Evolutionary conservation across 2,329 filamentous ascomycete genomes (phyloP), one percentile per base, ranked within the genome.

Genomic region (Tolypocladium endophyticum): DNA sequence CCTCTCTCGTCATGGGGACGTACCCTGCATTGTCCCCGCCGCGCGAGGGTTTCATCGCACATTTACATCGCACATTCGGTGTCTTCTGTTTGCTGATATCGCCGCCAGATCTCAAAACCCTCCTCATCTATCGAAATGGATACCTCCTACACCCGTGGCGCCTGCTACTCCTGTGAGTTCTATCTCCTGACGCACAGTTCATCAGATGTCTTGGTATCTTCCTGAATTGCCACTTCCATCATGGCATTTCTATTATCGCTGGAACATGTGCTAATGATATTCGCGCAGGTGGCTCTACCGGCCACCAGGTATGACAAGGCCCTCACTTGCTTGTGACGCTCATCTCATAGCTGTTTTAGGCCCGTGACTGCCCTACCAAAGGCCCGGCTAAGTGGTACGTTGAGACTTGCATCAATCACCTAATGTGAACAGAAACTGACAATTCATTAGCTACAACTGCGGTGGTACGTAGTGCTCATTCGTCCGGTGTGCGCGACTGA

Each of bases 361-460:
- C 89, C 71, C 88, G 89, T 71, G 89, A 93, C 71, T 94, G 90
- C 83, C 90, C 90, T 71, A 90, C 86, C 81, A 88, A 89, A 78
- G 88, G 88, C 69, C 86, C 87, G 68, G 85, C 89, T 69, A 92
- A 90, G 77, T 92, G 89, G 88, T 92, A 79, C 75, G 85, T 76
- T 57, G 18, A 18, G 8, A 4, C 33, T 30, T 45, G 25, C 50
- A 58, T 55, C 8, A n/a, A 52, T 56, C n/a, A 3, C n/a, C n/a
- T n/a, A n/a, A n/a, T 6, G 39, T n/a, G 23, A 11, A 28, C 16
- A 33, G 16, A 16, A 41, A 47, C 66, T 70, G 61, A 71, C 62
- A 53, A 50, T n/a, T 18, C 12, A 41, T n/a, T 59, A 89, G 87
- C 84, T 92, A 90, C 80, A 91, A 90, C 83, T 92, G 88, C 74